These are phyloP conservation scores for Lipomyces orientalis DNA, from an alignment of 805 yeast genomes.

Conservation along the genomic window DNA sequence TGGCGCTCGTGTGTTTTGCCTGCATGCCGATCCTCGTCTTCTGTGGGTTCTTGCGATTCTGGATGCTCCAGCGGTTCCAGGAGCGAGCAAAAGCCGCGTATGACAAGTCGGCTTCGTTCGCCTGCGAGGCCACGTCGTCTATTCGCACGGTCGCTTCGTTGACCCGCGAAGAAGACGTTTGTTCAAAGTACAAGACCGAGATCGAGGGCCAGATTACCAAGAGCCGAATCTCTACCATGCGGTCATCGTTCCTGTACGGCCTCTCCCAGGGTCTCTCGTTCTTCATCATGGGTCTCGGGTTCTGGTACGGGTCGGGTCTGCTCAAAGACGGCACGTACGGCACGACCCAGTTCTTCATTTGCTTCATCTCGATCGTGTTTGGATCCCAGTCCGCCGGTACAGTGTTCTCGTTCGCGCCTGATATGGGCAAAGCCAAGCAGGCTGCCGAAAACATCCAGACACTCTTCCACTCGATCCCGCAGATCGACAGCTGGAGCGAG, in stretches of 20 bases:
- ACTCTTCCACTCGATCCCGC: slow-evolving; percentile 46
- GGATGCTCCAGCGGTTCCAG: slow-evolving; percentile 44
- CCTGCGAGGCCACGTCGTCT: slow-evolving; percentile 49
- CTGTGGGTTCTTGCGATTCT: slow-evolving; percentile 49
- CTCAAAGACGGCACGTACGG: slow-evolving; percentile 42
- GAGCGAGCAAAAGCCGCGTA: slow-evolving; percentile 48
- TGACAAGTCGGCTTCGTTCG: slow-evolving; percentile 49
- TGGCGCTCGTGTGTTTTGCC: slow-evolving; percentile 51
- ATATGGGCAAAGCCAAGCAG: slow-evolving; percentile 51
- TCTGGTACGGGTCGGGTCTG: slow-evolving; percentile 52
- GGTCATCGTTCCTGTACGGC: slow-evolving; percentile 47
- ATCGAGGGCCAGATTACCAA: slow-evolving; percentile 39
- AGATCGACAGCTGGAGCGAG: slow-evolving; percentile 45
- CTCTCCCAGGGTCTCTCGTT: slow-evolving; percentile 49
- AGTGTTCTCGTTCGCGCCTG: slow-evolving; percentile 52
- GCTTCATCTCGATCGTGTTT: slow-evolving; percentile 48
- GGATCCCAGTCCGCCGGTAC: slow-evolving; percentile 53
- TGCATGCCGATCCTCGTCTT: slow-evolving; percentile 47
- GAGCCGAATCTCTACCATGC: slow-evolving; percentile 41
- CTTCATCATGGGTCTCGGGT: slow-evolving; percentile 50
- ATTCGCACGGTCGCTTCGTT: slow-evolving; percentile 52
- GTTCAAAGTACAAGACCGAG: slow-evolving; percentile 39
- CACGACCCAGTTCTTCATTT: slow-evolving; percentile 47
- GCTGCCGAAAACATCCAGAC: slow-evolving; percentile 47
- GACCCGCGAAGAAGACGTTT: slow-evolving; percentile 51